Conservation (phyloP, 495 filamentous ascomycete genomes). For the Lasiosphaeris hirsuta region DNA sequence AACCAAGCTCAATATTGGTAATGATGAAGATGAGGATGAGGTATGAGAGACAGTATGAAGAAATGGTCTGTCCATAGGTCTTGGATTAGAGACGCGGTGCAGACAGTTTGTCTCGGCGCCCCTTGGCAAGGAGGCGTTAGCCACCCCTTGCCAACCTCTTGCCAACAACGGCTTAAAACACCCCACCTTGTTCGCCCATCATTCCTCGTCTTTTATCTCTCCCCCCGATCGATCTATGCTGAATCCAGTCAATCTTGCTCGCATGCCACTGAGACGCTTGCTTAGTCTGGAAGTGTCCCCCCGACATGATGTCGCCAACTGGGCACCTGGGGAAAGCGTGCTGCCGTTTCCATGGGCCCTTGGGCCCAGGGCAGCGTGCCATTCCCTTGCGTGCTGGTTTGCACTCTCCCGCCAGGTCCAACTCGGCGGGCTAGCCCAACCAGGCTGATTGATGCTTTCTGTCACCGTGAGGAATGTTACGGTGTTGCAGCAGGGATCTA, state of each 20-base stretch:
- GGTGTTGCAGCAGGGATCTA: slow-evolving; percentile 8
- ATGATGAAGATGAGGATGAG: slow-evolving; percentile 64
- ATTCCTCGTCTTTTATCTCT: slow-evolving; percentile 13
- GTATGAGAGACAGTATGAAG: slow-evolving; percentile 19
- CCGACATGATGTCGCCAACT: slow-evolving; percentile 9
- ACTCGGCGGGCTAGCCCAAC: slow-evolving; percentile 6
- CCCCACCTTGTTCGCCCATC: slow-evolving; percentile 13
- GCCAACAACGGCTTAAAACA: slow-evolving; percentile 12
- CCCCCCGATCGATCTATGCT: slow-evolving; percentile 13
- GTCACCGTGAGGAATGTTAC: slow-evolving; percentile 19
- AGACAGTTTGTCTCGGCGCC: slow-evolving; percentile 19
- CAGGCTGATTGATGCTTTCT: background rate
- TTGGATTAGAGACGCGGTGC: slow-evolving; percentile 8
- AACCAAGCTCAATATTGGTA: slow-evolving; percentile 82
- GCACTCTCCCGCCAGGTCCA: slow-evolving; percentile 5
- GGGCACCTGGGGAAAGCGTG: slow-evolving; percentile 8
- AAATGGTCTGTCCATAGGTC: slow-evolving; percentile 20
- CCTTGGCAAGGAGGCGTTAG: slow-evolving; percentile 23
- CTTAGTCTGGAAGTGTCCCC: slow-evolving; percentile 11
- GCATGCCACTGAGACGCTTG: slow-evolving; percentile 21
- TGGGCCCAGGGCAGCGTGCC: slow-evolving; percentile 2
- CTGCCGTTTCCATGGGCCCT: slow-evolving; percentile 15
- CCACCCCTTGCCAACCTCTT: slow-evolving; percentile 9
- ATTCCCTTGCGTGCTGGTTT: slow-evolving; percentile 46
- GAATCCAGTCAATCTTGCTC: slow-evolving; percentile 25